Evolutionary conservation across 371 early-diverging fungal genomes (phyloP).

Genomic region (Syncephalastrum racemosum): DNA sequence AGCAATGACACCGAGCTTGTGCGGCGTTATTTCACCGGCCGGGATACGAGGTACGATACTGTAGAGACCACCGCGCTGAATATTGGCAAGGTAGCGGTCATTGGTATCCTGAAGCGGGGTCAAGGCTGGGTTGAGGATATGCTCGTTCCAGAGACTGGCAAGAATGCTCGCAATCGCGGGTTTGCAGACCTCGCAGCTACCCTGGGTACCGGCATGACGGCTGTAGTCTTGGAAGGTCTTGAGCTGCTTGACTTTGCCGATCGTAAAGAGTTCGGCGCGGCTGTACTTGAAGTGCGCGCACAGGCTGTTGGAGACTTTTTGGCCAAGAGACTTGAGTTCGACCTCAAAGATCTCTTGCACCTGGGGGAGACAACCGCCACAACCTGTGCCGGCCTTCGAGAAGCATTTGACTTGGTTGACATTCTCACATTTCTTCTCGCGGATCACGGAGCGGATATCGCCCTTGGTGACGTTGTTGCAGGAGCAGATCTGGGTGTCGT

Average conservation of each 20-base stretch:
- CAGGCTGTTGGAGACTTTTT: slow-evolving; percentile 48
- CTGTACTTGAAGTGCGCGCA: slow-evolving; percentile 65
- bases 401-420: slow-evolving; percentile 60
- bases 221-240: slow-evolving; percentile 52
- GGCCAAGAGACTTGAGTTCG: slow-evolving; percentile 59
- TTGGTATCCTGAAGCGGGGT: slow-evolving; percentile 68
- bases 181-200: slow-evolving; percentile 61
- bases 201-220: slow-evolving; percentile 39
- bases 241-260: slow-evolving; percentile 57
- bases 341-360: slow-evolving; percentile 56
- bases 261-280: slow-evolving; percentile 63
- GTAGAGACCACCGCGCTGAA: slow-evolving; percentile 70
- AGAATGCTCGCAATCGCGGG: slow-evolving; percentile 66
- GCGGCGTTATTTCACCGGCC: slow-evolving; percentile 70
- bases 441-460: slow-evolving; percentile 46
- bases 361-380: slow-evolving; percentile 65
- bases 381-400: slow-evolving; percentile 59
- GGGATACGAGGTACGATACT: slow-evolving; percentile 69
- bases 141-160: slow-evolving; percentile 68
- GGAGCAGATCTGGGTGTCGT: slow-evolving; percentile 71
- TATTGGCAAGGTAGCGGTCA: slow-evolving; percentile 71
- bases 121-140: slow-evolving; percentile 48
- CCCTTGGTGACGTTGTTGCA: slow-evolving; percentile 71
- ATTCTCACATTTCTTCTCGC: slow-evolving; percentile 41
- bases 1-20: slow-evolving; percentile 58